phyloP scores from a whole-genome alignment of 495 filamentous ascomycete genomes.

The Lasiosphaeriaceae sp. region DNA sequence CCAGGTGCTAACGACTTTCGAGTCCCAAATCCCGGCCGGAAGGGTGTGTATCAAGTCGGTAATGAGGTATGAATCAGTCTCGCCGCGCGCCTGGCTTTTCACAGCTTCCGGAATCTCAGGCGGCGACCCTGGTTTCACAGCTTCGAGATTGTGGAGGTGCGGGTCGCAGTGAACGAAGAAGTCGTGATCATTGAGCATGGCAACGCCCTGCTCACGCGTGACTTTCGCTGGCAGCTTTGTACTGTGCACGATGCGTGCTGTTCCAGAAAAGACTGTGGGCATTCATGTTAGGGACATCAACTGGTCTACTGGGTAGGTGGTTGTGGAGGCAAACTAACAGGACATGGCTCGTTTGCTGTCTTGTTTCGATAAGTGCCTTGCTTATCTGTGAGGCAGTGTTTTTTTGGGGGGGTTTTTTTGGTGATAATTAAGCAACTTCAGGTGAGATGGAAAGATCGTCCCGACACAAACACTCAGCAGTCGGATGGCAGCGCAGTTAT shows the following conservation, averaged over 20 bases:
- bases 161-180: conserved; percentile 45
- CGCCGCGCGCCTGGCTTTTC: conserved; percentile 9
- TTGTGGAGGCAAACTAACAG: not conserved
- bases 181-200: conserved; percentile 57
- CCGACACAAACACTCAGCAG: too few relatives aligned
- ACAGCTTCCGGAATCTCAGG: conserved; percentile 18
- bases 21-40: conserved; percentile 42
- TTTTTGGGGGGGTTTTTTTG: too few relatives aligned
- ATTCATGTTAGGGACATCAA: not conserved
- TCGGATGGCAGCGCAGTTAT: too few relatives aligned
- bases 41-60: conserved; percentile 38
- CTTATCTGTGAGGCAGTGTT: too few relatives aligned
- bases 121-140: conserved; percentile 14
- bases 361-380: too few relatives aligned
- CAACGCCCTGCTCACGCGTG: conserved; percentile 54
- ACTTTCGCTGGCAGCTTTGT: conserved; percentile 55
- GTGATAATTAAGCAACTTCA: too few relatives aligned
- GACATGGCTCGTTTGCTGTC: too few relatives aligned
- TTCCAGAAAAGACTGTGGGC: conserved; percentile 33
- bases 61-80: conserved; percentile 21
- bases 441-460: too few relatives aligned
- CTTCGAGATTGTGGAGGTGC: conserved; percentile 35
- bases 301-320: too few relatives aligned
- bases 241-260: conserved; percentile 48
- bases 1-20: conserved; percentile 42